Evolutionary conservation across 1,139 yeast genomes (phyloP), one percentile per base, ranked within the genome.

Genomic region (Suzukiozyma palmioleophila): DNA sequence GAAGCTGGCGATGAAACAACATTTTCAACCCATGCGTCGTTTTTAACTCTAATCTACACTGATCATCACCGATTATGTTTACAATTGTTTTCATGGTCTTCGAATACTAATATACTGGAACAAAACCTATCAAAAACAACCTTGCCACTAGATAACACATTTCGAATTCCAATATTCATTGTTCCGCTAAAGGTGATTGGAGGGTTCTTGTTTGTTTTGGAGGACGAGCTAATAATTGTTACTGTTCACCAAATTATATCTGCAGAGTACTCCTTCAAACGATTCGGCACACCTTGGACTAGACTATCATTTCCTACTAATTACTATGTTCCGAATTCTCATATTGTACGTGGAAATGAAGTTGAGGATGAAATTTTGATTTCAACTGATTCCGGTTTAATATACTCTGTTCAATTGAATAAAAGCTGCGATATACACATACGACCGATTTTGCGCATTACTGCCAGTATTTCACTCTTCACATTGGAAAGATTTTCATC

Each of bases 241-340:
- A 57, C 74, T 7, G 57, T 71, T 9, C 74, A 70, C 51, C 66
- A 69, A 38, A 68, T 75, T 4, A 51, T 69, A n/a, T 71, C 78
- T 2, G 79, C 74, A 0, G 71, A 69, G 36, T 67, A 67, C 43
- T 53, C 59, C 32, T 73, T 73, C 44, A 40, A 48, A 2, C 44
- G 52, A 2, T 40, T 40, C 11, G 39, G 38, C 2, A 44, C 47
- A 16, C 47, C 45, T 3, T 47, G 49, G 47, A 30, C 15, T 3
- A 26, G 33, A 3, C 53, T 53, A 2, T 39, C 62, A 0, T 74
- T 74, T 47, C 79, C 79, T 2, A 69, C 76, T 0, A 51, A 56
- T 25, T 66, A 40, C 43, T 62, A 61, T 44, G 46, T 54, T 26
- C 66, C 75, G 1, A 45, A 42, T 2, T 38, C 57, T 0, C 32